Conservation (phyloP, 805 yeast species). For the Yarrowia alimentaria region DNA sequence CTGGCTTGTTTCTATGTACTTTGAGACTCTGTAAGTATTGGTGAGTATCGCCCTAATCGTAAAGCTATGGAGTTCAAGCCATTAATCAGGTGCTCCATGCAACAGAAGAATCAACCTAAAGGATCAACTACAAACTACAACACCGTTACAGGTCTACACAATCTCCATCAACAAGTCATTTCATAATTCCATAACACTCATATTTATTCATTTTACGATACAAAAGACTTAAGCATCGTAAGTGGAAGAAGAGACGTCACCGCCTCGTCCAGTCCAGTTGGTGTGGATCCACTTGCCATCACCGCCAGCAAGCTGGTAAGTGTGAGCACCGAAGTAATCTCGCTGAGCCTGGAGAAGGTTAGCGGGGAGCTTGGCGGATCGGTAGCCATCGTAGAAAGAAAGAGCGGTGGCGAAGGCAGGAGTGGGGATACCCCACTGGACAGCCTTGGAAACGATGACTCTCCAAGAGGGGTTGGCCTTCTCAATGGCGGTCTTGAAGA, state of each 20-base stretch:
- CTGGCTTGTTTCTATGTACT: too few relatives aligned
- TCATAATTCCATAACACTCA: constrained; percentile 12
- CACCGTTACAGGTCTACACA: too few relatives aligned
- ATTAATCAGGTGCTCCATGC: too few relatives aligned
- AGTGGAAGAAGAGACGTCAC: constrained; percentile 93
- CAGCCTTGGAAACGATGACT: constrained; percentile 73
- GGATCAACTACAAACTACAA: too few relatives aligned
- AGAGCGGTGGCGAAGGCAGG: constrained; percentile 98
- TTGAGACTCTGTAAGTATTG: too few relatives aligned
- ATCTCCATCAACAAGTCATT: too few relatives aligned
- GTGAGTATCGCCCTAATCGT: too few relatives aligned
- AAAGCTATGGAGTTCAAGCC: too few relatives aligned
- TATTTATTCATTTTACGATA: constrained; percentile 23
- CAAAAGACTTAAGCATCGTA: constrained; percentile 69
- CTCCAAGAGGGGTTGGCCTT: constrained; percentile 98
- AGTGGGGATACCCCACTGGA: constrained; percentile 87
- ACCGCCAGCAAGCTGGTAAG: constrained; percentile 89
- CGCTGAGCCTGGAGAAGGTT: constrained; percentile 99
- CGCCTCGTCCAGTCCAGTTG: constrained; percentile 99
- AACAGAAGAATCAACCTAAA: too few relatives aligned
- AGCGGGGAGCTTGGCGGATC: constrained; percentile 94
- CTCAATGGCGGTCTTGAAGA: constrained; percentile 86
- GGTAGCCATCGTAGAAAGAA: constrained; percentile 97
- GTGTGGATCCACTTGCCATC: constrained; percentile 81
- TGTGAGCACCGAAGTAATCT: constrained; percentile 99